Conservation (phyloP, 2,329 filamentous ascomycete species). For the Ophiosphaerella herpotricha region DNA sequence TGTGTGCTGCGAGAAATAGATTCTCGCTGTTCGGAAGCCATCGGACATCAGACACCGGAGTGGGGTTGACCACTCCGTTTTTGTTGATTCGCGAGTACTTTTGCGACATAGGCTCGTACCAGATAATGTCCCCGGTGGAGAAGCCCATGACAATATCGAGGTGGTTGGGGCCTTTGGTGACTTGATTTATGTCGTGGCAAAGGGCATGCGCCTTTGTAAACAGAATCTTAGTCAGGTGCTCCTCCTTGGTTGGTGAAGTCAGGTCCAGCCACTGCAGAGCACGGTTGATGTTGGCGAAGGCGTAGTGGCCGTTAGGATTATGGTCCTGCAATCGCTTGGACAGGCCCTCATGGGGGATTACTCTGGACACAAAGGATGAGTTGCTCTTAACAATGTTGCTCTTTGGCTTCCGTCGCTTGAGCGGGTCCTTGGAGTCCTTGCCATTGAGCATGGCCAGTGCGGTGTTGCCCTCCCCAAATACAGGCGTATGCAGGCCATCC, state of each 20-base stretch:
- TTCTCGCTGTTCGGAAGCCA: constrained; percentile 97
- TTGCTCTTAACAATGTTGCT: constrained; percentile 99
- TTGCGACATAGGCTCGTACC: constrained; percentile 97
- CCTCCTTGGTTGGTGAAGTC: constrained; percentile 75
- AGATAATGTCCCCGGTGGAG: constrained; percentile 94
- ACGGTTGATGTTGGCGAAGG: constrained; percentile 93
- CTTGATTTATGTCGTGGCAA: constrained; percentile 86
- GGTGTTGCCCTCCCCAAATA: constrained; percentile 86
- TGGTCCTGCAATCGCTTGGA: constrained; percentile 80
- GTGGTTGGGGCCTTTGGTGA: constrained; percentile 79
- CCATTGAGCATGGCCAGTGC: constrained; percentile 64
- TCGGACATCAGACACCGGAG: constrained; percentile 81
- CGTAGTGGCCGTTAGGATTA: constrained; percentile 77
- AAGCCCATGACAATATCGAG: constrained; percentile 95
- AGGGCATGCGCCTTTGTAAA: constrained; percentile 96
- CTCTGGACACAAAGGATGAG: constrained; percentile 96
- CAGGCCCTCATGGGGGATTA: constrained; percentile 84
- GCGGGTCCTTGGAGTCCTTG: constrained; percentile 68
- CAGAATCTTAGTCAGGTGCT: constrained; percentile 92
- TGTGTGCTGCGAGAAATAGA: constrained; percentile 87
- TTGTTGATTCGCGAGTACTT: constrained; percentile 96
- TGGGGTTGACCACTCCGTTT: constrained; percentile 88
- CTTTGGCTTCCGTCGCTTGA: constrained; percentile 89
- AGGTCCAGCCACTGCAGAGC: constrained; percentile 96
- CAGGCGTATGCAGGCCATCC: constrained; percentile 54